Conservation (phyloP, 768 basidiomycete genomes). For the Agaricus subrufescens region DNA sequence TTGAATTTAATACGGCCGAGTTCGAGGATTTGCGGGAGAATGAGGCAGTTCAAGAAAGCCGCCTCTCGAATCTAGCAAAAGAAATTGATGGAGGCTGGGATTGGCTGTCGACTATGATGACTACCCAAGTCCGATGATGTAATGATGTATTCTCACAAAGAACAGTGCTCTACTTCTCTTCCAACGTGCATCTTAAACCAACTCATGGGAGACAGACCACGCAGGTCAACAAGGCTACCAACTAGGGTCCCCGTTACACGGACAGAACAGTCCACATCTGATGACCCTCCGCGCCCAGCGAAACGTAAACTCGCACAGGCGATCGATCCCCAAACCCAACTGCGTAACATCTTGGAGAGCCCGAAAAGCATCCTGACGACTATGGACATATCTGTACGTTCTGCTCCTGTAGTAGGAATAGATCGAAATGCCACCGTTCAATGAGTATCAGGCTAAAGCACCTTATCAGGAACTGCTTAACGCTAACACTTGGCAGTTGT, state of each 20-base stretch:
- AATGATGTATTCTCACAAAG: background rate
- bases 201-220: conserved; percentile 24
- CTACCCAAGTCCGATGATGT: background rate
- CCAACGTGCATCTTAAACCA: background rate
- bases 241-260: conserved; percentile 8
- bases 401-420: background rate
- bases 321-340: conserved; percentile 25
- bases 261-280: conserved; percentile 11
- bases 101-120: conserved; percentile 1
- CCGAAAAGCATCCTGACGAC: conserved; percentile 44
- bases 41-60: conserved; percentile 2
- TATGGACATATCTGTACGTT: conserved; percentile 48
- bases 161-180: background rate
- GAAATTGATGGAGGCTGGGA: conserved; percentile 4
- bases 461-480: conserved; percentile 44
- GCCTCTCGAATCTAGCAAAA: background rate
- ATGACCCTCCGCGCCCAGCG: conserved; percentile 12
- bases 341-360: conserved; percentile 37
- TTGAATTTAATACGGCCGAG: conserved; percentile 15
- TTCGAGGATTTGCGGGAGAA: conserved; percentile 14
- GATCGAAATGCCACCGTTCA: conserved; percentile 7
- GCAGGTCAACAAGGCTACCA: conserved; percentile 21
- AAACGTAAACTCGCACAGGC: conserved; percentile 26
- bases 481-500: conserved; percentile 36
- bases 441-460: conserved; percentile 13